Evolutionary conservation across 768 basidiomycete genomes (phyloP).

Genomic region (Mycena olivaceomarginata): DNA sequence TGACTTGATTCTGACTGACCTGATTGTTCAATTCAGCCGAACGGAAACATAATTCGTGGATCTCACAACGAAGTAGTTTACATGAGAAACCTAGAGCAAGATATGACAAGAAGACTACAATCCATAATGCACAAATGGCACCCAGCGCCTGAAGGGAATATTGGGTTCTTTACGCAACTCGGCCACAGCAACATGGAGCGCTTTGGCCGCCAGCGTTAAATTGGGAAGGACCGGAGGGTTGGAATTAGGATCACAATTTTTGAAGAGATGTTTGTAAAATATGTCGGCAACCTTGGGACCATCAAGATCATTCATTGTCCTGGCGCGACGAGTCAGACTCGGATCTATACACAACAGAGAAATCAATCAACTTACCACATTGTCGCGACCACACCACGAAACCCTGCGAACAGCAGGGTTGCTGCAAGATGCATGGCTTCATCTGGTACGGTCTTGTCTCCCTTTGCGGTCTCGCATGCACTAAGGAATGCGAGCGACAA

Average conservation of each 20-base stretch:
- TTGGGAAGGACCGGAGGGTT: not conserved
- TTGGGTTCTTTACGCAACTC: not conserved
- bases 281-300: not conserved
- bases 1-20: no score
- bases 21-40: no score
- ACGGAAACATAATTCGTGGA: no score
- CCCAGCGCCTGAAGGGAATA: conserved; percentile 3
- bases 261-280: not conserved
- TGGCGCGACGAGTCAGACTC: not conserved
- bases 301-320: not conserved
- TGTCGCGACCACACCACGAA: not conserved
- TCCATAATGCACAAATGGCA: not conserved
- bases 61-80: no score
- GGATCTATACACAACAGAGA: not conserved
- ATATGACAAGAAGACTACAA: not conserved
- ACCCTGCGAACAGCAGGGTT: not conserved
- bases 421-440: conserved; percentile 5
- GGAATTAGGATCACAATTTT: conserved; percentile 7
- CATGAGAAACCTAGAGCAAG: no score
- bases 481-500: conserved; percentile 4
- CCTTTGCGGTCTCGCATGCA: conserved; percentile 3
- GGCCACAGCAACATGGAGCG: not conserved
- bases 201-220: not conserved
- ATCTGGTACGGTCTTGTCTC: not conserved
- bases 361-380: conserved; percentile 4